Evolutionary conservation across 495 filamentous ascomycete genomes (phyloP), one percentile per base, ranked within the genome.

Genomic region (Xylaria acuta): DNA sequence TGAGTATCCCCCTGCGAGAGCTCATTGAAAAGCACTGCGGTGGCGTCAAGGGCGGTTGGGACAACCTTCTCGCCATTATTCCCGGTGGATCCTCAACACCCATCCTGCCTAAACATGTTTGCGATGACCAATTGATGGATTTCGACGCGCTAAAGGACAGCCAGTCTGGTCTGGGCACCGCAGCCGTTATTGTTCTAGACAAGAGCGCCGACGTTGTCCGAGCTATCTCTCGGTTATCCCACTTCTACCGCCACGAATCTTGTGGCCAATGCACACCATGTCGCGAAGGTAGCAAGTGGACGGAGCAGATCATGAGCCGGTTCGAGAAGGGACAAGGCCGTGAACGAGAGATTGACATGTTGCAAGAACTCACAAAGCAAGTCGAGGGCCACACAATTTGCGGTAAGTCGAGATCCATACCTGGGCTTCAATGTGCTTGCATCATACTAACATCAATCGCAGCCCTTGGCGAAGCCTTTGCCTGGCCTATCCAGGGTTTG

Each of bases 331-430:
- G 96, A 67, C 88, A 93, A 79, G 96, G 92, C 65, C 89, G 93
- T 64, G 91, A 90, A 80, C 85, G 96, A 51, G 96, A 99, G 84
- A 99, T 99, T 81, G 96, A 99, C 82, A 99, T 99, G 96, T 88
- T 99, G 72, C 96, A 98, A 86, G 96, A 99, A 86, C 84, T 99
- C 72, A 99, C 96, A 67, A 98, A 98, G 87, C 97, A 98, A 85
- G 96, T 99, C 64, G 96, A 99, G 86, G 96, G 96, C 20, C 96
- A 98, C 85, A 97, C 96, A 18, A 99, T 99, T 73, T 99, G 96
- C 84, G 96, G 89, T 91, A 86, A 78, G 87, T 82, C 0, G 16
- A 69, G 0, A 30, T 43, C 25, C 20, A 20, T 22, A 60, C 20
- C 30, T 20, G 22, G 1, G 47, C 20, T 45, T n/a, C 18, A 25